Base-by-base conservation (phyloP, 169 alveolate species). In the Cyclospora cayetanensis region DNA sequence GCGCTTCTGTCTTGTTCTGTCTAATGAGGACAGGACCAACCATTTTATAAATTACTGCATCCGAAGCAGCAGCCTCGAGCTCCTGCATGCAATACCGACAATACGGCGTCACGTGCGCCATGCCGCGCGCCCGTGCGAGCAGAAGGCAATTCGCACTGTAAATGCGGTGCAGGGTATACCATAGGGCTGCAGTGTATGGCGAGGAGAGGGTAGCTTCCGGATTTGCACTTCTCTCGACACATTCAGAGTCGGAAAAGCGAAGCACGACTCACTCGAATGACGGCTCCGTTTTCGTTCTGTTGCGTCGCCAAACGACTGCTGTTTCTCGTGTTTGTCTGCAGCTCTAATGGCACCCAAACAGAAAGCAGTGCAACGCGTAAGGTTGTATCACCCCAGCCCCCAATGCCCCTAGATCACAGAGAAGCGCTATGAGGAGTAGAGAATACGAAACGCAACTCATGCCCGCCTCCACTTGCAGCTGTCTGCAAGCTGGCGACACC, bases 271-370 rank as follows among this genome's bases (percentile, higher is more conserved):
- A 82, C 90, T 39, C 39, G 18, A 52, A 35, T 60, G 12, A 82
- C 90, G 18, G 60, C 77, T 31, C 55, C 79, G 39, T 53, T 50
- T 41, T 82, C 90, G 60, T 50, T 82, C 90, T 53, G 90, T 37
- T 82, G 90, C 39, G 90, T 31, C 63, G 39, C 42, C 63, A 82
- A 27, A 53, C 63, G 29, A 37, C n/a, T 82, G 25, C 53, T 53
- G 39, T 29, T 52, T 41, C 25, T 50, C 65, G 18, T 53, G 37
- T 82, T 82, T 39, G 29, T 68, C 27, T 82, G 68, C 79, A 82
- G 34, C 39, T 20, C 90, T 82, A 37, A 29, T 31, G 0, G 42
- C 74, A 60, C n/a, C n/a, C 35, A 12, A 60, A 12, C 74, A 25
- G 31, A 27, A 60, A 22, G 12, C 74, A 25, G 31, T 11, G 60